Percentiles rank a stretch among this genome's conserved stretches.
Evolutionary conservation across 495 filamentous ascomycete species (phyloP).

Genomic region (Penicillium riverlandense): DNA sequence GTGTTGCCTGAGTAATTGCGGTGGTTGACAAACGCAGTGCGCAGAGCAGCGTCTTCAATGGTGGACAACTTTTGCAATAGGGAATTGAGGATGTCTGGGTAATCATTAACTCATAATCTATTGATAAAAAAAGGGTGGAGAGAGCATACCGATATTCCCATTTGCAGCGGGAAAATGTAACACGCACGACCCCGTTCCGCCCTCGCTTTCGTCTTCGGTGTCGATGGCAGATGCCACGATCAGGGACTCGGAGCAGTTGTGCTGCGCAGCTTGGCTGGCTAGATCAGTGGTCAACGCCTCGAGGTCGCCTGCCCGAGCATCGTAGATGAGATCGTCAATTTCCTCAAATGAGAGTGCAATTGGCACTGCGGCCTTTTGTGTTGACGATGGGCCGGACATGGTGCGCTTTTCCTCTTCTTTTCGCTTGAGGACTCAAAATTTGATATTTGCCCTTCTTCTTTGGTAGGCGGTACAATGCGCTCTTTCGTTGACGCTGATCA

Average conservation of each 20-base stretch:
- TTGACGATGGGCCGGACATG: constrained; percentile 9
- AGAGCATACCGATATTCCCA: constrained; percentile 62
- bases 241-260: constrained; percentile 40
- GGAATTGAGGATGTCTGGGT: constrained; percentile 40
- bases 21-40: constrained; percentile 50
- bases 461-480: too few relatives aligned
- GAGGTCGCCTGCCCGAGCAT: constrained; percentile 67
- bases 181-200: constrained; percentile 40
- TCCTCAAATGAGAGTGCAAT: constrained; percentile 59
- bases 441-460: neutral
- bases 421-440: neutral
- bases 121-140: neutral
- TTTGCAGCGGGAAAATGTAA: constrained; percentile 90
- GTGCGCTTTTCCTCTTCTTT: neutral
- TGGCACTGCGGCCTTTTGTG: constrained; percentile 18
- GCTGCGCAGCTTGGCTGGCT: constrained; percentile 46
- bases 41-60: constrained; percentile 17
- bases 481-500: neutral
- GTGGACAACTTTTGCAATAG: constrained; percentile 33
- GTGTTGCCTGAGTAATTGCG: constrained; percentile 80
- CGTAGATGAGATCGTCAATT: constrained; percentile 83
- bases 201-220: constrained; percentile 58
- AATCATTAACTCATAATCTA: too few relatives aligned
- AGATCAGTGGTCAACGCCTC: constrained; percentile 58
- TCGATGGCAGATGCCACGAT: constrained; percentile 63